Percentiles rank a stretch among this genome's conserved stretches.
These are phyloP conservation scores for Penicillium rolfsii DNA, from an alignment of 2,329 filamentous ascomycete species.

Conservation along the genomic window DNA sequence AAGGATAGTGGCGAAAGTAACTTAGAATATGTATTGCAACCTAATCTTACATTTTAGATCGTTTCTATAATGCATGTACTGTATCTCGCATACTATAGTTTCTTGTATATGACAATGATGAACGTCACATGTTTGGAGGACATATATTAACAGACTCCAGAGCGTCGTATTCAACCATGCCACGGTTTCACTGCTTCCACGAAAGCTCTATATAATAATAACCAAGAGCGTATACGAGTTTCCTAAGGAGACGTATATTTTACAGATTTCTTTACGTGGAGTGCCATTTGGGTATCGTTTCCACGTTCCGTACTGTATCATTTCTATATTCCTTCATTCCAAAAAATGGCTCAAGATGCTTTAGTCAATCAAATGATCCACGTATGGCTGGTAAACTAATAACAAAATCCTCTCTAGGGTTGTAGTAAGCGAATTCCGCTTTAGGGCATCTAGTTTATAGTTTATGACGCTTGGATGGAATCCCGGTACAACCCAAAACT, in stretches of 20 bases:
- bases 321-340: neutral
- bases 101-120: conserved; percentile 2
- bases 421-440: conserved; percentile 2
- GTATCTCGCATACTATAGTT: conserved; percentile 1
- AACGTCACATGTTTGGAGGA: neutral
- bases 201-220: neutral
- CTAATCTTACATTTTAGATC: conserved; percentile 2
- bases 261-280: neutral
- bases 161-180: conserved; percentile 1
- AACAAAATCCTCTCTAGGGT: conserved; percentile 4
- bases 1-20: neutral
- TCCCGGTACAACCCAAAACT: conserved; percentile 3
- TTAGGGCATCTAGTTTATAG: neutral
- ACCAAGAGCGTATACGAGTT: neutral
- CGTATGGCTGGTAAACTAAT: conserved; percentile 5
- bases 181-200: conserved; percentile 1
- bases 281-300: conserved; percentile 1
- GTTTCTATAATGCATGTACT: conserved; percentile 2
- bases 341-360: neutral
- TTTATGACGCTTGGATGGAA: conserved; percentile 7
- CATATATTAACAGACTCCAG: neutral
- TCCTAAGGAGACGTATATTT: conserved; percentile 1
- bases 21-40: conserved; percentile 3
- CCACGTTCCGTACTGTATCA: conserved; percentile 1
- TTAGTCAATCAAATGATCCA: neutral